Evolutionary conservation across 352 stramenopile species (phyloP).

Genomic region (Phytophthora fragariae): DNA sequence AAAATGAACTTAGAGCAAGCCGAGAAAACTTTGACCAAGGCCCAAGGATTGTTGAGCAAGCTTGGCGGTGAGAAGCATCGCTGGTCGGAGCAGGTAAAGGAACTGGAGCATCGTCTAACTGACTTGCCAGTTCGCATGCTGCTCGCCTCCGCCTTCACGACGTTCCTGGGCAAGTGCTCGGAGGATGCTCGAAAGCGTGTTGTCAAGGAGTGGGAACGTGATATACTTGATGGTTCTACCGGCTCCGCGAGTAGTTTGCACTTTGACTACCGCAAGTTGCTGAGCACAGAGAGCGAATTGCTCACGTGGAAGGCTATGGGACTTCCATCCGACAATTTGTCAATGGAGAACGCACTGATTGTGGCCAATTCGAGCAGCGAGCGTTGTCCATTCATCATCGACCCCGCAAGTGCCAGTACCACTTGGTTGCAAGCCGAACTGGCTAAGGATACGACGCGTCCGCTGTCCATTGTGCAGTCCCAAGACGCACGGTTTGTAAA

Average conservation of each 20-base stretch:
- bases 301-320: slow-evolving; percentile 95
- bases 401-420: slow-evolving; percentile 90
- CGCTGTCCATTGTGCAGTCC: slow-evolving; percentile 88
- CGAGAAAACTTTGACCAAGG: slow-evolving; percentile 92
- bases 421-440: slow-evolving; percentile 93
- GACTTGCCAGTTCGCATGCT: slow-evolving; percentile 93
- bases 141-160: slow-evolving; percentile 92
- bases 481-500: slow-evolving; percentile 92
- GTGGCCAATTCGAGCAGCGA: slow-evolving; percentile 78
- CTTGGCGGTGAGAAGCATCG: slow-evolving; percentile 92
- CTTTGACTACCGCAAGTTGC: slow-evolving; percentile 89
- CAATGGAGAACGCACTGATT: slow-evolving; percentile 95
- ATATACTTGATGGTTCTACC: slow-evolving; percentile 55
- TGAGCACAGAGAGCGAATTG: slow-evolving; percentile 93
- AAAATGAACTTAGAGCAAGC: slow-evolving; percentile 87
- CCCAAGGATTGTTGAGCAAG: slow-evolving; percentile 90
- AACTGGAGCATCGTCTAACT: slow-evolving; percentile 77
- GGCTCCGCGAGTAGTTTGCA: slow-evolving; percentile 35
- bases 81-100: slow-evolving; percentile 92
- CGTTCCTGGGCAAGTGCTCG: slow-evolving; percentile 92
- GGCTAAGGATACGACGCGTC: slow-evolving; percentile 81
- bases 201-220: slow-evolving; percentile 82
- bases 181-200: slow-evolving; percentile 87
- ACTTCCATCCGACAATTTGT: slow-evolving; percentile 92
- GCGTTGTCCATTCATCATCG: slow-evolving; percentile 95